Evolutionary conservation across 441 rosid genomes (phyloP), one percentile per base, ranked within the genome.

Genomic region (Populus hybrid): DNA sequence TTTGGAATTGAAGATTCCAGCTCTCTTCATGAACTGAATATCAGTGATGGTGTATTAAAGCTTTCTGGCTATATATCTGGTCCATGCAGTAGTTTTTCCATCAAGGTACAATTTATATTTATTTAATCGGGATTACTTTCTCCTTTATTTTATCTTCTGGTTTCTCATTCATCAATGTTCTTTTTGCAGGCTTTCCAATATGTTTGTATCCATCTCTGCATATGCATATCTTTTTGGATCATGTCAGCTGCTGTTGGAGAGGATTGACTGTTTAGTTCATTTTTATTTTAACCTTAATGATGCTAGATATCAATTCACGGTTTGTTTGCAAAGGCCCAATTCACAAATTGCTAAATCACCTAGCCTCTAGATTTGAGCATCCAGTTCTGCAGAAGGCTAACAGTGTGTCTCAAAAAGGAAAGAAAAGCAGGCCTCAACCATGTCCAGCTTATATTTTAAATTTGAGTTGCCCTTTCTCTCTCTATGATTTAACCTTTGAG

Each of bases 291-390:
- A 75, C 95, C 97, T 93, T 93, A 71, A 96, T 88, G 56, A 65
- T 61, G 50, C 69, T 85, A 96, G 98, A 94, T 89, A 91, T 96
- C 84, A 94, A 94, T 83, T 89, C 94, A 70, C 84, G 89, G 82
- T 89, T 86, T 75, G 81, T 93, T 77, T 89, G 94, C 91, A 94
- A 86, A 82, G 93, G 99, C 75, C 94, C 93, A 70, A 91, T 94
- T 53, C 98, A 94, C 81, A 96, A 92, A 86, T 83, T 93, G 89
- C 78, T 96, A 86, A 88, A 87, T 83, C 85, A 87, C 74, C 66
- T 93, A 84, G 93, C 94, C 76, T 78, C 85, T 73, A 81, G 82
- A 74, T 90, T 88, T 78, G 91, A 88, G 78, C 40, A 78, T 81
- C 64, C 69, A 81, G 87, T 87, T 86, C 82, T 83, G 72, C 83